Evolutionary conservation across 345 rosid genomes (phyloP), one percentile per base, ranked within the genome.

Genomic region (Psidium friedrichsthalianum): DNA sequence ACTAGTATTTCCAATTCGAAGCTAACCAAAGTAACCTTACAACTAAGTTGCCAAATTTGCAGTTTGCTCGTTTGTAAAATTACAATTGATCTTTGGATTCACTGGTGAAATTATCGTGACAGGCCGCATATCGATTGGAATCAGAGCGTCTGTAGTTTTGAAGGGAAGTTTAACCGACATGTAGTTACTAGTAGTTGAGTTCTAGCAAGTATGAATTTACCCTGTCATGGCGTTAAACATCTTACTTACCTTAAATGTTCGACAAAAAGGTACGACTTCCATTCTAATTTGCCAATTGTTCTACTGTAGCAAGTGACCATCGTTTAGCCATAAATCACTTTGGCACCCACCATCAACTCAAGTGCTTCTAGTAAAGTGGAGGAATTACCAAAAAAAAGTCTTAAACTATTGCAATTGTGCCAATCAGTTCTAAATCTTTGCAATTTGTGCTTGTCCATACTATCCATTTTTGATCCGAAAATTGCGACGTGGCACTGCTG

Each of bases 71-170:
- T 61, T 61, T 27, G 74, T 29, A 61, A 58, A 58, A 58, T 58
- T 58, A n/a, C 32, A 58, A 58, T 11, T 7, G 11, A 27, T 36
- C 15, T 59, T 27, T 0, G 0, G 27, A 27, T 13, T 59, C 8
- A 14, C 0, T 0, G 2, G 11, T 27, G 74, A 27, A 61, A n/a
- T n/a, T 27, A 0, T 59, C 0, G 0, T 1, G 6, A 59, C 18
- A 2, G 2, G 14, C 36, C 9, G 27, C n/a, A 59, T 27, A 13
- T n/a, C 0, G 36, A n/a, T n/a, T n/a, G n/a, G n/a, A n/a, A n/a
- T n/a, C n/a, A n/a, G n/a, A n/a, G n/a, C n/a, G n/a, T n/a, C n/a
- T n/a, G n/a, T n/a, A n/a, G n/a, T n/a, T n/a, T n/a, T n/a, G n/a
- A n/a, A n/a, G n/a, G n/a, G 21, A 40, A 29, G 14, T 21, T 61